A percentile compares a stretch with the other conserved stretches of the same genome.
Conservation (phyloP, 2,329 filamentous ascomycete genomes). For the Fusarium sp. region DNA sequence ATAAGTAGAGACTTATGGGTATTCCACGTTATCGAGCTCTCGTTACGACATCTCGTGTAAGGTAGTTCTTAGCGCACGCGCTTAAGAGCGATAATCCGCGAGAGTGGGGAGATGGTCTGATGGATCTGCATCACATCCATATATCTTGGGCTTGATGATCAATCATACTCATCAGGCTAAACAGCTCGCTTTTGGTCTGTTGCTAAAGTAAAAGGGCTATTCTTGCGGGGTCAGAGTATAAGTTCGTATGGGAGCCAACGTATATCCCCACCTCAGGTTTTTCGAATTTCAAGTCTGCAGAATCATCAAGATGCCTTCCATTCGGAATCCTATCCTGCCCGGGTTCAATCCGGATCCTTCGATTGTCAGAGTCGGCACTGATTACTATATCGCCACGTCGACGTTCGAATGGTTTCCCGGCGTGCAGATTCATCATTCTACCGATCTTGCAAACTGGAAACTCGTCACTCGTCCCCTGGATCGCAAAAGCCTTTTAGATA, state of each 20-base stretch:
- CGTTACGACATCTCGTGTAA: background rate
- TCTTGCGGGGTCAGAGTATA: background rate
- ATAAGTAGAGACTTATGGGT: too few relatives aligned
- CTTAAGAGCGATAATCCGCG: background rate
- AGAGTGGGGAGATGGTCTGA: background rate
- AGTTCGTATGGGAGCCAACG: background rate
- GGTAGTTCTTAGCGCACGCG: background rate
- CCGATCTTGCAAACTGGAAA: slow-evolving; percentile 61
- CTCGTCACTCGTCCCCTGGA: slow-evolving; percentile 56
- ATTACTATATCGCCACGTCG: slow-evolving; percentile 64
- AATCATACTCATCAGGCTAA: background rate
- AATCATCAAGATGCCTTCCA: slow-evolving; percentile 51
- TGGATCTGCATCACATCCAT: background rate
- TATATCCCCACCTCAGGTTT: background rate
- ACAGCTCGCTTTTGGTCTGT: background rate
- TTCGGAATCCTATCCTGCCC: slow-evolving; percentile 63
- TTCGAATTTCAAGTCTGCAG: background rate
- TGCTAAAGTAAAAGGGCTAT: background rate
- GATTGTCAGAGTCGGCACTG: slow-evolving; percentile 57
- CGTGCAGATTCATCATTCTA: slow-evolving; percentile 63
- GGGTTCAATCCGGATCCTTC: slow-evolving; percentile 66
- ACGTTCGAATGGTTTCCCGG: slow-evolving; percentile 65
- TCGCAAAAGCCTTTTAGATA: slow-evolving; percentile 60
- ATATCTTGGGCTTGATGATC: background rate
- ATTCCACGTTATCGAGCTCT: too few relatives aligned